phyloP scores from a whole-genome alignment of 2,329 filamentous ascomycete species.

The Epichloe uncinata region DNA sequence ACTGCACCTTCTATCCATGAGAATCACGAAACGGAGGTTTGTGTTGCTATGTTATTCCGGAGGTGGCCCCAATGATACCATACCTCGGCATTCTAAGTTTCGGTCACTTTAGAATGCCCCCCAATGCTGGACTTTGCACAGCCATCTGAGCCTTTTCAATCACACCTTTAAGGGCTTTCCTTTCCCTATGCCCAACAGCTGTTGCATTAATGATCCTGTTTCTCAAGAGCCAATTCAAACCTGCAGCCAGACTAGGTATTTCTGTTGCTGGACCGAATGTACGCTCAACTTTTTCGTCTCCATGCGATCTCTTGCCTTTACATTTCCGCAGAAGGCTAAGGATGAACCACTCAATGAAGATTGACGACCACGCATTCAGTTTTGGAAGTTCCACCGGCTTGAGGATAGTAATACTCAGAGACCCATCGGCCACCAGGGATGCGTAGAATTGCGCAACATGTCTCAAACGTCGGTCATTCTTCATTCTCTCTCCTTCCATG shows the following conservation, averaged over 20 bases:
- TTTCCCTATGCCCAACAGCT: slow-evolving; percentile 35
- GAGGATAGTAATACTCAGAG: slow-evolving; percentile 34
- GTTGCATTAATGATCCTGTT: slow-evolving; percentile 58
- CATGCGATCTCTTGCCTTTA: slow-evolving; percentile 28
- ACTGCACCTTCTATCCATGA: too few relatives aligned
- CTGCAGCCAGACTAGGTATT: slow-evolving; percentile 54
- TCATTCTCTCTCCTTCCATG: slow-evolving; percentile 31
- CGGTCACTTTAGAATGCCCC: too few relatives aligned
- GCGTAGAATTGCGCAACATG: slow-evolving; percentile 44
- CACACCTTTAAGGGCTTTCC: slow-evolving; percentile 27
- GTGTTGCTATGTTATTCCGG: too few relatives aligned
- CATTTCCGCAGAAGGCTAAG: slow-evolving; percentile 61
- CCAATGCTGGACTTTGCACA: slow-evolving; percentile 9
- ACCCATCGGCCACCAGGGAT: slow-evolving; percentile 32
- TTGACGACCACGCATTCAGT: slow-evolving; percentile 60
- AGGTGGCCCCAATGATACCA: too few relatives aligned
- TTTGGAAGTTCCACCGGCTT: slow-evolving; percentile 69
- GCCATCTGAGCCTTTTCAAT: slow-evolving; percentile 19
- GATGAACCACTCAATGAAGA: slow-evolving; percentile 70
- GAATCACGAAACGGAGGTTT: too few relatives aligned
- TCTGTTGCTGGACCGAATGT: slow-evolving; percentile 53
- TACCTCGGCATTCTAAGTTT: too few relatives aligned
- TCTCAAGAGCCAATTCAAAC: slow-evolving; percentile 67
- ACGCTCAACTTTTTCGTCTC: slow-evolving; percentile 46
- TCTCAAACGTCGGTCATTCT: slow-evolving; percentile 35